Evolutionary conservation across 2,329 filamentous ascomycete genomes (phyloP).

Genomic region (Neonectria punicea): DNA sequence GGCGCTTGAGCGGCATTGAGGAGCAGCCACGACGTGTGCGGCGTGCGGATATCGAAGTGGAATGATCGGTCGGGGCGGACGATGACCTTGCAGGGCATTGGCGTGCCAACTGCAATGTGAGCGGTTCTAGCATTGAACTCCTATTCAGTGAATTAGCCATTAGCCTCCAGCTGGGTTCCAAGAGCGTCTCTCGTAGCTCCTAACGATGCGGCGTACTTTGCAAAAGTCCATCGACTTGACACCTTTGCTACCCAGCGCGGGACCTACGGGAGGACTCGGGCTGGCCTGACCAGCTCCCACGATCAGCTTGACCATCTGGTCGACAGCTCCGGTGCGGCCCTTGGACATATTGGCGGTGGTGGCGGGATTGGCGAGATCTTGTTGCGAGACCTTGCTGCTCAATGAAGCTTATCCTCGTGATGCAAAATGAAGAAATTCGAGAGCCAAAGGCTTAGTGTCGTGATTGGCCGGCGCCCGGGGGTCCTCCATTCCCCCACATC

Average conservation of each 20-base stretch:
- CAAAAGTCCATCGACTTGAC: slow-evolving; percentile 99
- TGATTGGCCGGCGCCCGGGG: slow-evolving; percentile 37
- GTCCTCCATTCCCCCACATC: slow-evolving; percentile 30
- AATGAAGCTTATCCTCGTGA: slow-evolving; percentile 25
- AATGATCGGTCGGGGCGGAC: slow-evolving; percentile 95
- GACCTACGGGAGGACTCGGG: slow-evolving; percentile 95
- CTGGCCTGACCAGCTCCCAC: slow-evolving; percentile 95
- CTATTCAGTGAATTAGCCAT: slow-evolving; percentile 57
- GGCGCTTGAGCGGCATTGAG: slow-evolving; percentile 84
- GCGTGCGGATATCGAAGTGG: slow-evolving; percentile 91
- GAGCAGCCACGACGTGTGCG: slow-evolving; percentile 91
- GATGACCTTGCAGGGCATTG: slow-evolving; percentile 89
- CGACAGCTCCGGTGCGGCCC: slow-evolving; percentile 54
- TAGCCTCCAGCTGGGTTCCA: not conserved
- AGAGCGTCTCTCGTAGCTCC: not conserved
- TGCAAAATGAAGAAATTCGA: slow-evolving; percentile 44
- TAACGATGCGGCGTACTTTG: slow-evolving; percentile 72
- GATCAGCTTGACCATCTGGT: slow-evolving; percentile 95
- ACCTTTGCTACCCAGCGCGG: slow-evolving; percentile 95
- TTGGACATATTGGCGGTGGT: slow-evolving; percentile 62
- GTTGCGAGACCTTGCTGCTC: slow-evolving; percentile 18
- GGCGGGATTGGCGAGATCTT: slow-evolving; percentile 20
- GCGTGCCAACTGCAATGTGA: slow-evolving; percentile 83
- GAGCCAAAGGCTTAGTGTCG: slow-evolving; percentile 21
- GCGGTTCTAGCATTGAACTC: slow-evolving; percentile 97